phyloP scores from a whole-genome alignment of 139 green algal species.

The Volvox africanus region DNA sequence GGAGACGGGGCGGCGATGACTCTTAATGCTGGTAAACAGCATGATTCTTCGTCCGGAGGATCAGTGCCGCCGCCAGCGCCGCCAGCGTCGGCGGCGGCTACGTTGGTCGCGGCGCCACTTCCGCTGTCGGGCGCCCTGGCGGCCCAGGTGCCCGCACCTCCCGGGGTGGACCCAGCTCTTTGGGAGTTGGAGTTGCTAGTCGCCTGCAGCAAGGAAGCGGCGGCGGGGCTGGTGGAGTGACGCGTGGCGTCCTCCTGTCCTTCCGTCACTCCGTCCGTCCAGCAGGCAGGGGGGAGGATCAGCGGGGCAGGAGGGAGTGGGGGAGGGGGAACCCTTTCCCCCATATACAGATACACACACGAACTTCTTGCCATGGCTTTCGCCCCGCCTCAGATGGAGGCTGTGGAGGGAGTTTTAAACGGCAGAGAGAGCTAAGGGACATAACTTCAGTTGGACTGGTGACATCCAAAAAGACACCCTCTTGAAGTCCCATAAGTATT shows the following conservation, averaged over 20 bases:
- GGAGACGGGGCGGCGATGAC: background rate
- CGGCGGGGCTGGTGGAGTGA: background rate
- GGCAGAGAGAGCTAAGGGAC: no score
- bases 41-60: background rate
- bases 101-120: background rate
- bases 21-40: background rate
- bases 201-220: conserved; percentile 17
- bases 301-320: no score
- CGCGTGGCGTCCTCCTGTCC: background rate
- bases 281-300: background rate
- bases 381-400: no score
- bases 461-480: no score
- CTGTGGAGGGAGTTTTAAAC: no score
- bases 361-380: no score
- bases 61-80: background rate
- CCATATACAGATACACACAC: no score
- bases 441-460: no score
- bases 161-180: conserved; percentile 6
- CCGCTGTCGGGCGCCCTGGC: background rate
- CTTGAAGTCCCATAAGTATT: no score
- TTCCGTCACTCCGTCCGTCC: background rate
- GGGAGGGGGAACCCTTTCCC: no score
- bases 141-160: background rate
- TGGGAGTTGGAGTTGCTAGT: conserved; percentile 40
- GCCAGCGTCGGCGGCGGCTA: background rate